Percentiles rank a stretch among this genome's conserved stretches.
phyloP scores from a whole-genome alignment of 164 flowering plant species.

The Chloranthus sessilifolius region DNA sequence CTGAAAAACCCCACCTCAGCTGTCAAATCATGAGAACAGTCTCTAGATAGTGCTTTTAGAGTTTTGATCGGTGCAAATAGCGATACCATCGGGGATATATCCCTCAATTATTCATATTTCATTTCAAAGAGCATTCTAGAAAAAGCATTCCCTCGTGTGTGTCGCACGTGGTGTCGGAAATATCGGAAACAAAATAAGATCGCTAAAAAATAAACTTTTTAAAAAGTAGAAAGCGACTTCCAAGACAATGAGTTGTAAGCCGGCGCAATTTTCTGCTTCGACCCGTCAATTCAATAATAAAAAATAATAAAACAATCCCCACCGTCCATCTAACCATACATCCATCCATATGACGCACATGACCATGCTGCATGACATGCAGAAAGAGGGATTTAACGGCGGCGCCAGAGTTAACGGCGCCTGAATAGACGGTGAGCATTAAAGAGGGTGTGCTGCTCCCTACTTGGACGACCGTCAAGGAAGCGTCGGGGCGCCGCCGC shows the following conservation, averaged over 20 bases:
- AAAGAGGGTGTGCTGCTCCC: conserved; percentile 10
- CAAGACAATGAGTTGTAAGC: conserved; percentile 7
- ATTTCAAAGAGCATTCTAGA: no score
- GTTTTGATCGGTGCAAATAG: no score
- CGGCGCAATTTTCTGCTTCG: not conserved
- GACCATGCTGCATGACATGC: not conserved
- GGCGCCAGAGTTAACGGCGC: conserved; percentile 1
- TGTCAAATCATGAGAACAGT: no score
- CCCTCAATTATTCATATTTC: no score
- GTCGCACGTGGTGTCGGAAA: conserved; percentile 7
- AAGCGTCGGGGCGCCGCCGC: conserved; percentile 8
- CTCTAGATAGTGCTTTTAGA: no score
- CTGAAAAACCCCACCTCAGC: no score
- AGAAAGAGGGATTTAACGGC: not conserved
- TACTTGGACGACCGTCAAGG: conserved; percentile 11
- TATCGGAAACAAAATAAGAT: not conserved
- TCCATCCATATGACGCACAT: not conserved
- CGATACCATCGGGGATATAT: no score
- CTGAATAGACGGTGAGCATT: not conserved
- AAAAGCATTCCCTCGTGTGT: not conserved
- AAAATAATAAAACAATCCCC: no score
- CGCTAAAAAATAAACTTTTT: not conserved
- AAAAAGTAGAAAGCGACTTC: not conserved
- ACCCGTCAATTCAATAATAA: conserved; percentile 8
- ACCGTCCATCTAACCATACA: not conserved